Percentiles rank a stretch among this genome's conserved stretches.
These are phyloP conservation scores for Trametes meyenii DNA, from an alignment of 768 basidiomycete genomes.

Conservation along the genomic window DNA sequence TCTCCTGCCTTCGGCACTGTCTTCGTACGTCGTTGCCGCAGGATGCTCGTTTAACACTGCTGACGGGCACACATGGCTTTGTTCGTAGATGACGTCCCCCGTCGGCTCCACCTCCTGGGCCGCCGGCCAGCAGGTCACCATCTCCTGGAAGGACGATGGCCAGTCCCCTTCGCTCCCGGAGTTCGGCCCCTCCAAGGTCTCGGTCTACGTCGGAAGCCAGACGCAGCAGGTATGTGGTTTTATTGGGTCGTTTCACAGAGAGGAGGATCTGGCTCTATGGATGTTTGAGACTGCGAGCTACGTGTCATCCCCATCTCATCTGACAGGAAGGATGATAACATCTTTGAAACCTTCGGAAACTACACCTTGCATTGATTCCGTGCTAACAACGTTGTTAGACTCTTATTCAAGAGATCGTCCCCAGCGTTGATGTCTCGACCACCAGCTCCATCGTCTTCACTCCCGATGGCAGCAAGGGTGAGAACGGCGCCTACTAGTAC, in stretches of 20 bases:
- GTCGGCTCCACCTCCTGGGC: slow-evolving; percentile 46
- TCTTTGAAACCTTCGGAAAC: not conserved
- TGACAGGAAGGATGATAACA: not conserved
- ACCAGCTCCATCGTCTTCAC: slow-evolving; percentile 52
- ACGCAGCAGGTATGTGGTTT: slow-evolving; percentile 53
- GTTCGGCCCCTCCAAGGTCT: slow-evolving; percentile 56
- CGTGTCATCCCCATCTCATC: slow-evolving; percentile 6
- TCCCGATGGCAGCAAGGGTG: slow-evolving; percentile 54
- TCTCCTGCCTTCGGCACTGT: slow-evolving; percentile 57
- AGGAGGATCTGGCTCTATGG: too few relatives aligned
- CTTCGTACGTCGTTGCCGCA: slow-evolving; percentile 47
- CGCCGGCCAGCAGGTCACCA: slow-evolving; percentile 50
- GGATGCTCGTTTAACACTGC: slow-evolving; percentile 1
- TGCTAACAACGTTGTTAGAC: slow-evolving; percentile 42
- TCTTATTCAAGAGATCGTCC: slow-evolving; percentile 52
- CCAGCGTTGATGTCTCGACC: slow-evolving; percentile 54
- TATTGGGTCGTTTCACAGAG: too few relatives aligned
- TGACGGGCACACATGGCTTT: not conserved
- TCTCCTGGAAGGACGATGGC: slow-evolving; percentile 65
- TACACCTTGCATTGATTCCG: not conserved
- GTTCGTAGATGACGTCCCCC: slow-evolving; percentile 59
- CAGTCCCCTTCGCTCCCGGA: slow-evolving; percentile 47
- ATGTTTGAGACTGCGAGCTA: not conserved
- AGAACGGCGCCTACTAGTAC: slow-evolving; percentile 59
- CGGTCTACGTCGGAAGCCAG: slow-evolving; percentile 66